Percentiles rank a stretch among this genome's conserved stretches.
These are phyloP conservation scores for Tranzscheliella williamsii DNA, from an alignment of 1,284 basidiomycete species.

Conservation along the genomic window DNA sequence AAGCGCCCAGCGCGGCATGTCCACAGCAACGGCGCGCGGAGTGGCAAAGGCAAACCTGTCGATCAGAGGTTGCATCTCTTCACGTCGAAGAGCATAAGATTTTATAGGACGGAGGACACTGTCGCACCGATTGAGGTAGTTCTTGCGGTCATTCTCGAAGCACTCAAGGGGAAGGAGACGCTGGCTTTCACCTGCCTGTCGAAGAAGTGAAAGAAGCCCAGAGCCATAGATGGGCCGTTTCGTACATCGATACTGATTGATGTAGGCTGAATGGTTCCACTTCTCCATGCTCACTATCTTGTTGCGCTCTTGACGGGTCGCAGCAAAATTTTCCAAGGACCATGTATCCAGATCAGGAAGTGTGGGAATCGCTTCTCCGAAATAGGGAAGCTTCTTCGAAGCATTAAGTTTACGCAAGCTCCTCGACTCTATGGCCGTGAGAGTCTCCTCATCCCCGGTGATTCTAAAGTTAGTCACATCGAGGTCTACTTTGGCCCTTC, in stretches of 20 bases:
- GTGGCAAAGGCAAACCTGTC: constrained; percentile 83
- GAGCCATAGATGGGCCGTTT: constrained; percentile 69
- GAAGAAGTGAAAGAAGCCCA: constrained; percentile 27
- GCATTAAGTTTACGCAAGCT: constrained; percentile 73
- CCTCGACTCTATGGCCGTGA: constrained; percentile 66
- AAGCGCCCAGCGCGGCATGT: constrained; percentile 71
- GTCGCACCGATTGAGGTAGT: constrained; percentile 69
- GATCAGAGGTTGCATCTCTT: constrained; percentile 68
- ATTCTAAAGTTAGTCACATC: constrained; percentile 72
- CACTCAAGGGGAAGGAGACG: constrained; percentile 19
- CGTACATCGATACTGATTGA: constrained; percentile 77
- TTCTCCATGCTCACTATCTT: constrained; percentile 68
- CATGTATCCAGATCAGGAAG: constrained; percentile 68
- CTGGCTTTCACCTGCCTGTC: constrained; percentile 7
- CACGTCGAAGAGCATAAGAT: constrained; percentile 70
- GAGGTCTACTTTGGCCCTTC: constrained; percentile 67
- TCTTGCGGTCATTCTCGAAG: constrained; percentile 61
- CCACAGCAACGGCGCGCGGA: constrained; percentile 75
- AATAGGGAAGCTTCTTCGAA: constrained; percentile 68
- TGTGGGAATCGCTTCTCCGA: constrained; percentile 63
- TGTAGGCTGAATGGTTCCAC: constrained; percentile 73
- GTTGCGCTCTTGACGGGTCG: constrained; percentile 68
- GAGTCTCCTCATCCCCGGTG: constrained; percentile 63
- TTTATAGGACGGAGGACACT: constrained; percentile 61
- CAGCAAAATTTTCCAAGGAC: constrained; percentile 74